Conservation (phyloP, 306 rosid species). For the Dicorynia guianensis region DNA sequence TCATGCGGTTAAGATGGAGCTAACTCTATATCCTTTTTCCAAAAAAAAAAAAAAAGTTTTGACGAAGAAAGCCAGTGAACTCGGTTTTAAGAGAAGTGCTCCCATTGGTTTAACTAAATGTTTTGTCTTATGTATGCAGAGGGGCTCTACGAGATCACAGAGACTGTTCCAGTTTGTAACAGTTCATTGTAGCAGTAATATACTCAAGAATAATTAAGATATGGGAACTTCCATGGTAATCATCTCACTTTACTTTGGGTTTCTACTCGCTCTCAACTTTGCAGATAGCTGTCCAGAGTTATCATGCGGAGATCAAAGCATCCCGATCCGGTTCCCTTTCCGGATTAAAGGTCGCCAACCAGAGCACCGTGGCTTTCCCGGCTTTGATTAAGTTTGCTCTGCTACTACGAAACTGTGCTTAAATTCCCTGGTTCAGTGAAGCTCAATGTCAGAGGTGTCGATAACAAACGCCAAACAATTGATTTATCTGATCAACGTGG, state of each 20-base stretch:
- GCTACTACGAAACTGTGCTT: slow-evolving; percentile 11
- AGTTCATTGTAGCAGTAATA: slow-evolving; percentile 44
- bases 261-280: too few relatives aligned
- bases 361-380: slow-evolving; percentile 1
- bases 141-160: not conserved
- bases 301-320: not conserved
- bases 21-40: too few relatives aligned
- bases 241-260: too few relatives aligned
- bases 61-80: slow-evolving; percentile 38
- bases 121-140: slow-evolving; percentile 28
- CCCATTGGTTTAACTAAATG: slow-evolving; percentile 44
- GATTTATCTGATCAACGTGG: slow-evolving; percentile 11
- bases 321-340: slow-evolving; percentile 25
- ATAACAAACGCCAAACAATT: slow-evolving; percentile 22
- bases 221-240: too few relatives aligned
- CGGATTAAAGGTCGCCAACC: not conserved
- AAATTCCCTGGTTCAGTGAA: slow-evolving; percentile 12
- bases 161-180: slow-evolving; percentile 35
- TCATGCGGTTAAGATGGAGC: too few relatives aligned
- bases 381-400: slow-evolving; percentile 18
- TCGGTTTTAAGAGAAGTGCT: slow-evolving; percentile 33
- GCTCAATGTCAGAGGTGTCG: not conserved
- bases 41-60: too few relatives aligned
- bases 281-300: too few relatives aligned
- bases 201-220: too few relatives aligned